Evolutionary conservation across 176 grass and related monocot species (phyloP).

Genomic region (Bromus sterilis): DNA sequence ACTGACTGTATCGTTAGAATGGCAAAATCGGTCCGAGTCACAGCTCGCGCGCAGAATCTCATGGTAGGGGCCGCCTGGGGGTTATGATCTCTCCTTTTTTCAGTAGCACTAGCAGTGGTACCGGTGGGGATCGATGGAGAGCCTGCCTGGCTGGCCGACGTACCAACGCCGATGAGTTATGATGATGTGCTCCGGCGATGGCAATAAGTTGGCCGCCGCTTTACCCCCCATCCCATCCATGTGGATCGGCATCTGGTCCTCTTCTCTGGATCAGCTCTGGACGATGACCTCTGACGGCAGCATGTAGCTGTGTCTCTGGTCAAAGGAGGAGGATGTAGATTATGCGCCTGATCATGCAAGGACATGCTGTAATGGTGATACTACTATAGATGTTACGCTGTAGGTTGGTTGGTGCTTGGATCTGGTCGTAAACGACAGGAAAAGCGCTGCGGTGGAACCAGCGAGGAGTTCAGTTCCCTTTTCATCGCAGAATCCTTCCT

Average conservation of each 20-base stretch:
- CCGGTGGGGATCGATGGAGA: slow-evolving; percentile 1
- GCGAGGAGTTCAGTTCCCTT: background rate
- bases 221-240: background rate
- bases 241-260: background rate
- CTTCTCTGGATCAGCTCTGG: background rate
- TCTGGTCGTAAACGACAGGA: background rate
- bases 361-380: background rate
- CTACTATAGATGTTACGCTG: background rate
- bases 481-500: background rate
- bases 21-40: slow-evolving; percentile 2
- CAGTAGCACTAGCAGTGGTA: background rate
- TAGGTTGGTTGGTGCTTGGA: background rate
- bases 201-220: slow-evolving; percentile 21
- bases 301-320: background rate
- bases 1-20: background rate
- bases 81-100: background rate
- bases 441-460: background rate
- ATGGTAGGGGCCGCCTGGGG: background rate
- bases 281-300: background rate
- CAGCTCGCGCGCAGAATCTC: background rate
- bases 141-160: background rate
- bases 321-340: background rate
- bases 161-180: slow-evolving; percentile 11
- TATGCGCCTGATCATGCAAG: background rate
- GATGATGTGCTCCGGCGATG: background rate